Base-by-base conservation (phyloP, 2,329 filamentous ascomycete genomes). In the Allantophomopsis lycopodina region DNA sequence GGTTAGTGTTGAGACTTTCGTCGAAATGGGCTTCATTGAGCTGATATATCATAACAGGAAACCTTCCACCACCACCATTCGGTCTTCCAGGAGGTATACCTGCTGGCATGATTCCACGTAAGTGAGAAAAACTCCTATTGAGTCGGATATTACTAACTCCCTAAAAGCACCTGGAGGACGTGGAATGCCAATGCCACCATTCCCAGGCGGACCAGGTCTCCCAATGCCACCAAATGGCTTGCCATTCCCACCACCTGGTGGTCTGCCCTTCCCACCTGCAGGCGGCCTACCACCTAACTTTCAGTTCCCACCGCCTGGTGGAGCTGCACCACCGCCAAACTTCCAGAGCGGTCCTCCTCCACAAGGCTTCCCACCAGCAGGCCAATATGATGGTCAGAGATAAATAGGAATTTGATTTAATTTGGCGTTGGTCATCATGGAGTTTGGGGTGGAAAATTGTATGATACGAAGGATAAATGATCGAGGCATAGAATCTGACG, bases 51-150 rank as follows among this genome's bases (percentile, higher is more conserved):
- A 16, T 39, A 37, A 40, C 38, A 34, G 14, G 35, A 48, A 54
- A 51, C 16, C 63, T 68, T 42, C 59, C 63, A 31, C 75, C 74
- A 41, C 76, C 75, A 35, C 74, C 73, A 18, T 79, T 78, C 50
- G 70, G 68, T 41, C 60, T 66, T 45, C 65, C 66, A 39, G 60
- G 60, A 36, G 63, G 57, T 46, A 56, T 66, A 51, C 63, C 48
- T 38, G 65, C 37, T 32, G 65, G 65, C 38, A 62, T 69, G 58
- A 54, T 66, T 31, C 63, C 73, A 56, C 73, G 73, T 77, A 73
- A 53, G 71, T 68, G 38, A 11, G 5, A 38, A 40, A n/a, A 28
- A 21, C 18, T 18, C 11, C 15, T 16, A 15, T 16, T 7, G 14
- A n/a, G 7, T 18, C 7, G 30, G 31, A 23, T 18, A 32, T 31